Evolutionary conservation across 2,329 filamentous ascomycete genomes (phyloP).

Genomic region (Hypomyces perniciosus): DNA sequence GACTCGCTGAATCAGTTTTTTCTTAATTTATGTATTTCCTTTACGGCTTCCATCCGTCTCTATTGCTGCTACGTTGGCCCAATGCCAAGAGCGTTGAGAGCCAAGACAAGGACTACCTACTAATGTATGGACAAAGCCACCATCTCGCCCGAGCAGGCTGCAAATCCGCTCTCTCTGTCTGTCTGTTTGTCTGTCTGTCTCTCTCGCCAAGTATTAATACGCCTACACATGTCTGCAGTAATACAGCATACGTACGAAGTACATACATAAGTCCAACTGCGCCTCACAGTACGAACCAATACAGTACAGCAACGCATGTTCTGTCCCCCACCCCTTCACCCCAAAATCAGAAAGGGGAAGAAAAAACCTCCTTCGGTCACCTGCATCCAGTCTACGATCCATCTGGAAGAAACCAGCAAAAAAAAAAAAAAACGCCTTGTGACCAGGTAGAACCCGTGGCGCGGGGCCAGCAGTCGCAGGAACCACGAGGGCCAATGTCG

Average conservation of each 20-base stretch:
- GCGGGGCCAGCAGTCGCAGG: slow-evolving; percentile 7
- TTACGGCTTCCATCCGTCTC: too few species aligned
- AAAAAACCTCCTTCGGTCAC: slow-evolving; percentile 4
- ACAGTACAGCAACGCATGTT: slow-evolving; percentile 2
- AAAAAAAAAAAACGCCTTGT: slow-evolving; percentile 10
- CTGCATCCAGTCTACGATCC: slow-evolving; percentile 5
- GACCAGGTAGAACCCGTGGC: slow-evolving; percentile 14
- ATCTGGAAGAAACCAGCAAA: slow-evolving; percentile 7
- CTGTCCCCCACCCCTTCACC: background rate
- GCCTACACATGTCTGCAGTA: background rate
- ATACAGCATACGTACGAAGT: too few species aligned
- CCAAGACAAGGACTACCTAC: too few species aligned
- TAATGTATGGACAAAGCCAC: too few species aligned
- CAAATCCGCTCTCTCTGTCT: too few species aligned
- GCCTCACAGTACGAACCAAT: slow-evolving; percentile 4
- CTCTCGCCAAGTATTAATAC: background rate
- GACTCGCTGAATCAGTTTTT: too few species aligned
- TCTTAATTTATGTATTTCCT: too few species aligned
- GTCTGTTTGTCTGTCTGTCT: background rate
- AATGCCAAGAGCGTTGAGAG: too few species aligned
- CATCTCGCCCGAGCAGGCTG: too few species aligned
- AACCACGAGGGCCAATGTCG: slow-evolving; percentile 11
- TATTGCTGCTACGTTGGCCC: too few species aligned
- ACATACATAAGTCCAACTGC: too few species aligned
- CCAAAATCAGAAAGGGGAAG: background rate